Evolutionary conservation across 495 filamentous ascomycete genomes (phyloP).

Genomic region (Daldinia concentrica): DNA sequence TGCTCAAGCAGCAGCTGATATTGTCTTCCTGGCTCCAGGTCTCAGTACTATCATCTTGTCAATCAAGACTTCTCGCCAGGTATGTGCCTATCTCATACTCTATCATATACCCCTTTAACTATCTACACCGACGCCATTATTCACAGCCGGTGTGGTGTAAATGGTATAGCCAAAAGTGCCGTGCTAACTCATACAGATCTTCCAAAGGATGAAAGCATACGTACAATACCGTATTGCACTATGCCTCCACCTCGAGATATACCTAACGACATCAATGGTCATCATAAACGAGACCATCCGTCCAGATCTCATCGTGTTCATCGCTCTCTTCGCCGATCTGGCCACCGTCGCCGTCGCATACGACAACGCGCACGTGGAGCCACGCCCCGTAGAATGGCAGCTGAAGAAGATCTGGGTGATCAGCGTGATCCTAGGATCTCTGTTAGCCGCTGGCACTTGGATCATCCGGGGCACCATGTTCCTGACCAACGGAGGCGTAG

Average conservation of each 20-base stretch:
- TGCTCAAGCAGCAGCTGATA: conserved; percentile 90
- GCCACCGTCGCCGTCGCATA: conserved; percentile 92
- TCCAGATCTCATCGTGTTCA: conserved; percentile 86
- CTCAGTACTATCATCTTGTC: conserved; percentile 91
- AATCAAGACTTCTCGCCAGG: conserved; percentile 86
- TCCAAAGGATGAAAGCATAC: conserved; percentile 97
- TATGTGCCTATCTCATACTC: conserved; percentile 12
- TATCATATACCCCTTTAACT: not conserved
- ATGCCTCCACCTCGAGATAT: conserved; percentile 89
- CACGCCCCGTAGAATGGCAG: conserved; percentile 91
- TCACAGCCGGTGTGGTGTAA: no score
- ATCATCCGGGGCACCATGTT: conserved; percentile 82
- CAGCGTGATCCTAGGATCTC: conserved; percentile 78
- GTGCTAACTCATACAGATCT: conserved; percentile 66
- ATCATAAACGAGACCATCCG: conserved; percentile 83
- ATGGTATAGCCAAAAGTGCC: not conserved
- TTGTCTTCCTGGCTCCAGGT: conserved; percentile 90
- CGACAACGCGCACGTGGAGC: conserved; percentile 88
- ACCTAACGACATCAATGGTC: conserved; percentile 88
- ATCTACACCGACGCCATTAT: no score
- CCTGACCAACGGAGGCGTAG: conserved; percentile 73
- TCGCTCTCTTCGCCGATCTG: conserved; percentile 92
- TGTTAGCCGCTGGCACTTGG: conserved; percentile 84
- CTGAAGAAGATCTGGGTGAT: conserved; percentile 91
- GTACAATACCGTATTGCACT: conserved; percentile 96